A percentile compares a stretch with the other conserved stretches of the same genome.
These are phyloP conservation scores for Penicillium waksmanii DNA, from an alignment of 495 filamentous ascomycete species.

Conservation along the genomic window DNA sequence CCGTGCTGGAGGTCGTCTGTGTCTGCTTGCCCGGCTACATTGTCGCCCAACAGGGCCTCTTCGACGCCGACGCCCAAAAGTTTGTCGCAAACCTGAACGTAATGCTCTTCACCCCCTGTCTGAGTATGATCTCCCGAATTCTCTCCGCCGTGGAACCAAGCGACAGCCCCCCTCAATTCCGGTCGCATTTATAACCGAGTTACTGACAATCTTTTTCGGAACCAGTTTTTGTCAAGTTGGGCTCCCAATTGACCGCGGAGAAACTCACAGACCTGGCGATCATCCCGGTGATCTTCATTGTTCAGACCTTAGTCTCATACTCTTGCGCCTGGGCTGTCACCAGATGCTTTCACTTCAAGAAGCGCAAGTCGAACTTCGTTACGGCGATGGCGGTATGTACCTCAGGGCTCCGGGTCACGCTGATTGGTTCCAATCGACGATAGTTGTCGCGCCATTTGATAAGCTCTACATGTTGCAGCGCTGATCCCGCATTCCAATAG, in stretches of 20 bases:
- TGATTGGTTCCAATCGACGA: background rate
- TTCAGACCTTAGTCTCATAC: constrained; percentile 86
- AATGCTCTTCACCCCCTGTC: constrained; percentile 90
- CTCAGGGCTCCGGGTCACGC: background rate
- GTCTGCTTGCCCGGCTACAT: constrained; percentile 96
- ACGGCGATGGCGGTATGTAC: constrained; percentile 84
- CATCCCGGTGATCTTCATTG: constrained; percentile 89
- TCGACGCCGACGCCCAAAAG: constrained; percentile 92
- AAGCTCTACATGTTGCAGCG: background rate
- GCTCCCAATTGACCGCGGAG: constrained; percentile 89
- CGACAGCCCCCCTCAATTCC: background rate
- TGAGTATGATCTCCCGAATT: constrained; percentile 64
- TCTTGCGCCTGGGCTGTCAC: constrained; percentile 69
- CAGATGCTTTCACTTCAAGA: constrained; percentile 76
- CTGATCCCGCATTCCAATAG: constrained; percentile 35
- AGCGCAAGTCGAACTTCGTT: constrained; percentile 87
- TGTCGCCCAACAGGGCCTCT: constrained; percentile 84
- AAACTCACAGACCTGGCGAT: constrained; percentile 89
- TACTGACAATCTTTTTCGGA: background rate
- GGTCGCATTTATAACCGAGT: background rate
- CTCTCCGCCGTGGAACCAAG: background rate
- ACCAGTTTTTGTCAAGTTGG: constrained; percentile 93
- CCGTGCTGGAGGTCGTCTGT: constrained; percentile 93
- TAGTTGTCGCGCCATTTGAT: background rate
- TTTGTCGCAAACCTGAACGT: constrained; percentile 95